These are phyloP conservation scores for Sclerospora graminicola DNA, from an alignment of 352 stramenopile genomes.

Conservation along the genomic window DNA sequence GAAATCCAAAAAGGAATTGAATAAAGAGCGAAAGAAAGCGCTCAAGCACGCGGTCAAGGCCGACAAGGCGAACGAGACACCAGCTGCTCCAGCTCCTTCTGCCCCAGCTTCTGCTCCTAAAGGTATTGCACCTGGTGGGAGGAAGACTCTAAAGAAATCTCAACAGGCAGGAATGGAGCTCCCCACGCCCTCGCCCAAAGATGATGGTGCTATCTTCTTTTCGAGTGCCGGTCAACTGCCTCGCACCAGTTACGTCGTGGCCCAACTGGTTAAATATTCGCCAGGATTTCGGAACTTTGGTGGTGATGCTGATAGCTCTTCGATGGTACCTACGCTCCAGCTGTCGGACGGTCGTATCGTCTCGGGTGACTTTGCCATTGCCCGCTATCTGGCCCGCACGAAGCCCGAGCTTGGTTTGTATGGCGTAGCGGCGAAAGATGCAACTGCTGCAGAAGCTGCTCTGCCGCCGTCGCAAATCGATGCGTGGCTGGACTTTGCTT, in stretches of 20 bases:
- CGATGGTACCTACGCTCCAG: slow-evolving; percentile 55
- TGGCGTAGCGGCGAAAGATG: slow-evolving; percentile 39
- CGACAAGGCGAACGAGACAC: slow-evolving; percentile 15
- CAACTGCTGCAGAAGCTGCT: slow-evolving; percentile 19
- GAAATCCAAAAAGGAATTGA: slow-evolving; percentile 84
- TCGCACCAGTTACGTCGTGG: slow-evolving; percentile 53
- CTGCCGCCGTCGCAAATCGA: slow-evolving; percentile 64
- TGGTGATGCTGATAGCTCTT: slow-evolving; percentile 28
- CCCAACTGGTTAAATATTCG: slow-evolving; percentile 43
- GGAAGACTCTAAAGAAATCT: slow-evolving; percentile 26
- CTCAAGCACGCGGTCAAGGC: slow-evolving; percentile 65
- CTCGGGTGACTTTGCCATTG: slow-evolving; percentile 70
- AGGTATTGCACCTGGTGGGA: neutral
- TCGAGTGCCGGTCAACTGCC: slow-evolving; percentile 43
- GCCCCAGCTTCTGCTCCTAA: neutral
- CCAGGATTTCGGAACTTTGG: slow-evolving; percentile 38
- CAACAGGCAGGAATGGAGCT: slow-evolving; percentile 28
- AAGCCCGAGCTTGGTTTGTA: slow-evolving; percentile 42
- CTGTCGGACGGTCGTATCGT: slow-evolving; percentile 44
- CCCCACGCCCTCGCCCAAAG: slow-evolving; percentile 26
- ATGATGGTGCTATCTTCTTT: slow-evolving; percentile 55
- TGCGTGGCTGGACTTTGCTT: slow-evolving; percentile 91
- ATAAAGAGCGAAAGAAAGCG: slow-evolving; percentile 84
- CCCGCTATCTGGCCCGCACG: slow-evolving; percentile 50
- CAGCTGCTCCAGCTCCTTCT: slow-evolving; percentile 4